Conservation (phyloP, 140 eudicot species). For the Oenanthe javanica region DNA sequence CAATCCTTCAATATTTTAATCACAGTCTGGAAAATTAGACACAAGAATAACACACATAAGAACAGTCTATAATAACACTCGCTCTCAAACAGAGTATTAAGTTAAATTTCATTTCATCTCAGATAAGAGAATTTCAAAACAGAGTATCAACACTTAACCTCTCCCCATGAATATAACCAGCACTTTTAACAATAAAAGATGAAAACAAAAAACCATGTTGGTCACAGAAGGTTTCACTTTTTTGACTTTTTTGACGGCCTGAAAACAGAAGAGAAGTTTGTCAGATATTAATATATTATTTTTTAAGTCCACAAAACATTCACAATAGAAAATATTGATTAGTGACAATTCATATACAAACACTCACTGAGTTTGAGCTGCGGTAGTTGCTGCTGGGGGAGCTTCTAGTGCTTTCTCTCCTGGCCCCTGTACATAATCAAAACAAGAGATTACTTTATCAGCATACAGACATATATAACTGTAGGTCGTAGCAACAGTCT, state of each 20-base stretch:
- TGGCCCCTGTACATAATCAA: constrained; percentile 35
- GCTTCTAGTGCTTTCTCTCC: constrained; percentile 37
- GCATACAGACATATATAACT: background rate
- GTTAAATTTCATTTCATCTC: background rate
- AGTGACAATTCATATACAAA: background rate
- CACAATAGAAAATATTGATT: background rate
- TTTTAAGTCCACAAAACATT: background rate
- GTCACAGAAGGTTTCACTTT: constrained; percentile 42
- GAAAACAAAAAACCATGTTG: background rate
- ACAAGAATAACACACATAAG: background rate
- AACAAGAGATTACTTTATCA: background rate
- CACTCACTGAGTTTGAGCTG: constrained; percentile 59
- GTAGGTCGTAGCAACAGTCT: background rate
- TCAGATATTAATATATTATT: background rate
- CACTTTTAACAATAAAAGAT: background rate
- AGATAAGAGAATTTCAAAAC: background rate
- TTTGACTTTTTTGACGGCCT: constrained; percentile 65
- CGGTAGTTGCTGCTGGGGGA: constrained; percentile 32
- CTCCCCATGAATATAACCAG: background rate
- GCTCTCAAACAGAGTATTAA: background rate
- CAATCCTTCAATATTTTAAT: background rate
- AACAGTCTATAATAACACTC: background rate
- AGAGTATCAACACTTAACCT: background rate
- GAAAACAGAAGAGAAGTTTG: background rate
- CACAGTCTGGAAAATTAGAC: background rate